Evolutionary conservation across 306 rosid genomes (phyloP).

Genomic region (Adenanthera pavonina): DNA sequence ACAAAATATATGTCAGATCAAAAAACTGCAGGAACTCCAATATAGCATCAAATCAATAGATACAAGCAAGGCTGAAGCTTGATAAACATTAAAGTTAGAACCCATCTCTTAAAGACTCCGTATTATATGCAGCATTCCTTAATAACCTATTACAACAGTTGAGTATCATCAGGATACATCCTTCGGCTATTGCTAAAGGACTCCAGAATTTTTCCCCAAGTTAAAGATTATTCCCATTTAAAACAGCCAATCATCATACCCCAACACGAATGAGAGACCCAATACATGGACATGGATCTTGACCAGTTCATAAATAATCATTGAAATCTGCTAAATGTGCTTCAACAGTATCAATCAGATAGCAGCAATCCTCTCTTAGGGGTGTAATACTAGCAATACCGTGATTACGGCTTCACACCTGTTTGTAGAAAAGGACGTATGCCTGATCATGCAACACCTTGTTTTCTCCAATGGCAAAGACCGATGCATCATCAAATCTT

Average conservation of each 20-base stretch:
- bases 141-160: constrained; percentile 17
- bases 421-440: constrained; percentile 87
- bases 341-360: constrained; percentile 4
- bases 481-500: constrained; percentile 84
- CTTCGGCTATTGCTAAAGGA: constrained; percentile 35
- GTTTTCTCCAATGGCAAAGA: constrained; percentile 61
- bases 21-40: neutral
- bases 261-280: neutral
- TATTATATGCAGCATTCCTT: constrained; percentile 9
- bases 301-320: constrained; percentile 32
- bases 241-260: constrained; percentile 7
- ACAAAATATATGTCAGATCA: neutral
- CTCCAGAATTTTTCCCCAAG: constrained; percentile 38
- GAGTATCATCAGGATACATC: constrained; percentile 15
- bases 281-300: constrained; percentile 10
- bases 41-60: neutral
- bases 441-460: constrained; percentile 91
- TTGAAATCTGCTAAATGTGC: constrained; percentile 23
- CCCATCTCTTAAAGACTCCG: constrained; percentile 18
- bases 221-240: constrained; percentile 32
- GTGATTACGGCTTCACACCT: constrained; percentile 44
- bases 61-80: neutral
- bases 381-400: neutral
- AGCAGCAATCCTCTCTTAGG: constrained; percentile 2
- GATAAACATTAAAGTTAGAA: neutral